A percentile compares a stretch with the other conserved stretches of the same genome.
Evolutionary conservation across 1,284 basidiomycete species (phyloP).

Genomic region (Sporisorium sorghi): DNA sequence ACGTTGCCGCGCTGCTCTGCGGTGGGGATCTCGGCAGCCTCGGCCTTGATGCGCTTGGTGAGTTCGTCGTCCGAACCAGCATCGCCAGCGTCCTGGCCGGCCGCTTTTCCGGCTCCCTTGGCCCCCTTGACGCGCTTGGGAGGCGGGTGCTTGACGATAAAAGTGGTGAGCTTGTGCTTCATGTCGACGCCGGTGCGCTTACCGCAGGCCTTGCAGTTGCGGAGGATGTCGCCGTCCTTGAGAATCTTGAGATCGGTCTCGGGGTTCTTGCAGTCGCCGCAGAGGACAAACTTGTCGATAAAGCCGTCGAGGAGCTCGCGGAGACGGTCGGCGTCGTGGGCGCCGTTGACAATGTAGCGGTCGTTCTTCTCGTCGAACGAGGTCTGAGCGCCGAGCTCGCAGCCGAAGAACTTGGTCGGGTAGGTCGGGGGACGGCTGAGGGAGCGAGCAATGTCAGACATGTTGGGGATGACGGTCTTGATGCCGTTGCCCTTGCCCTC

Average conservation of each 20-base stretch:
- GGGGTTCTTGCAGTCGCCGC: slow-evolving; percentile 97
- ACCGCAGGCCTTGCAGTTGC: slow-evolving; percentile 98
- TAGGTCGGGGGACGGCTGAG: slow-evolving; percentile 94
- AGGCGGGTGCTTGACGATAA: slow-evolving; percentile 96
- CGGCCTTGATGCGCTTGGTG: slow-evolving; percentile 73
- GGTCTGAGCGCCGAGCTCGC: slow-evolving; percentile 97
- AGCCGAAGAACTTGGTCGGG: slow-evolving; percentile 99
- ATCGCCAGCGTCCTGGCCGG: slow-evolving; percentile 75
- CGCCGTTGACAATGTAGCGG: slow-evolving; percentile 98
- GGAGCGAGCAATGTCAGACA: slow-evolving; percentile 96
- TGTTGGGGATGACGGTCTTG: slow-evolving; percentile 86
- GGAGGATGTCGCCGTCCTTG: slow-evolving; percentile 84
- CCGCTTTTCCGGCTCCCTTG: slow-evolving; percentile 67
- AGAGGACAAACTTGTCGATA: slow-evolving; percentile 96
- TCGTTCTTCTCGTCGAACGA: slow-evolving; percentile 96
- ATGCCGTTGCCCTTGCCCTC: slow-evolving; percentile 99
- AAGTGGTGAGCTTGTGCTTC: slow-evolving; percentile 95
- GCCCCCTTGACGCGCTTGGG: slow-evolving; percentile 74
- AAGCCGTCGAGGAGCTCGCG: slow-evolving; percentile 95
- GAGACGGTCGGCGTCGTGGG: slow-evolving; percentile 89
- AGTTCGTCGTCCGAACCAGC: slow-evolving; percentile 71
- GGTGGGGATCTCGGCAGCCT: slow-evolving; percentile 67
- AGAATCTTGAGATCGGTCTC: slow-evolving; percentile 96
- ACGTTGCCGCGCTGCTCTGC: slow-evolving; percentile 71
- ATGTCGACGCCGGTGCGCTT: slow-evolving; percentile 92